Percentiles rank a stretch among this genome's conserved stretches.
Evolutionary conservation across 148 eudicot species (phyloP).

Genomic region (Heliosperma pusillum): DNA sequence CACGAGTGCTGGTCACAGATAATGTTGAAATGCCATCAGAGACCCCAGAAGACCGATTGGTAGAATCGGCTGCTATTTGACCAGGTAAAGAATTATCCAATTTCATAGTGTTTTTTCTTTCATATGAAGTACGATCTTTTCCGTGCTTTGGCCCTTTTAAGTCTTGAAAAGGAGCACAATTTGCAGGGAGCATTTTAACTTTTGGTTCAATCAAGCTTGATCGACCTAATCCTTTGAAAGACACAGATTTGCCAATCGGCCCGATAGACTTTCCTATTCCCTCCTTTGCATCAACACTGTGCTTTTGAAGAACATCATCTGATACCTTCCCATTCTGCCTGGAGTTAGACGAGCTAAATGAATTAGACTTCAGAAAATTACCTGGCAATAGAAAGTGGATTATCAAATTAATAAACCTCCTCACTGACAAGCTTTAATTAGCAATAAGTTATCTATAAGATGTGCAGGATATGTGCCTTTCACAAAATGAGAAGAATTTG

Average conservation of each 20-base stretch:
- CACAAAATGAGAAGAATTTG: slow-evolving; percentile 22
- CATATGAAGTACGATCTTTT: slow-evolving; percentile 52
- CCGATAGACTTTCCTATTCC: slow-evolving; percentile 43
- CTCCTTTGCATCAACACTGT: slow-evolving; percentile 50
- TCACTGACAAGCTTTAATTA: not conserved
- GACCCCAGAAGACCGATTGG: slow-evolving; percentile 29
- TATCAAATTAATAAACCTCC: slow-evolving; percentile 14
- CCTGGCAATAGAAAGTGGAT: slow-evolving; percentile 42
- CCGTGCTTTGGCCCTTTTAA: slow-evolving; percentile 49
- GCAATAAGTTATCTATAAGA: slow-evolving; percentile 6
- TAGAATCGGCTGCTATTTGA: slow-evolving; percentile 34
- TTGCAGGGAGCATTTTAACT: slow-evolving; percentile 81
- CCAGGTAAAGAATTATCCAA: slow-evolving; percentile 38
- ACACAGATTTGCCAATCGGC: slow-evolving; percentile 59
- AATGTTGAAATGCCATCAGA: slow-evolving; percentile 32
- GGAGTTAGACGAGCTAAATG: slow-evolving; percentile 54
- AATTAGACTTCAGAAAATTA: slow-evolving; percentile 62
- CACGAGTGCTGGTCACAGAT: slow-evolving; percentile 37
- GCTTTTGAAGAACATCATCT: slow-evolving; percentile 64
- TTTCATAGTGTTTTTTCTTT: slow-evolving; percentile 61
- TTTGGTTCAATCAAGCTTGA: slow-evolving; percentile 51
- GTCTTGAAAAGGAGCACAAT: slow-evolving; percentile 56
- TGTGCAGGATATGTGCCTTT: slow-evolving; percentile 22
- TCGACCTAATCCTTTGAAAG: slow-evolving; percentile 62
- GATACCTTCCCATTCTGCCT: slow-evolving; percentile 57